Evolutionary conservation across 2,329 filamentous ascomycete genomes (phyloP).

Genomic region (Penicillium paneum): DNA sequence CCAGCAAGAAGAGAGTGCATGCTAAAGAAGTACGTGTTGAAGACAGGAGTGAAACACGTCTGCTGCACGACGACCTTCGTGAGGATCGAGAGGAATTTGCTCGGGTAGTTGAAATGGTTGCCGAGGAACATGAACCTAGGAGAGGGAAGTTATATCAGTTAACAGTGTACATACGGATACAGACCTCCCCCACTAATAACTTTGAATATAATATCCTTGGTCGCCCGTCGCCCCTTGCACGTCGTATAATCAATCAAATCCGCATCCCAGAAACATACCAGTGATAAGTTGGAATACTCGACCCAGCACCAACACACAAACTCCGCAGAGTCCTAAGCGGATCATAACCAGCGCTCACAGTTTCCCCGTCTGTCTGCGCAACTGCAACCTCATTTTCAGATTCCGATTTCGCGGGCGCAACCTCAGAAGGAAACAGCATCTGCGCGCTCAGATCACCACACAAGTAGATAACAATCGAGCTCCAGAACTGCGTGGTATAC

Average conservation of each 20-base stretch:
- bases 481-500: constrained; percentile 74
- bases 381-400: constrained; percentile 39
- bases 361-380: constrained; percentile 21
- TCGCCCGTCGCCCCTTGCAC: background rate
- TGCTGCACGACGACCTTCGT: constrained; percentile 82
- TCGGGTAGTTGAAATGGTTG: constrained; percentile 77
- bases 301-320: constrained; percentile 68
- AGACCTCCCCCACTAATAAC: background rate
- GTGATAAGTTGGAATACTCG: constrained; percentile 73
- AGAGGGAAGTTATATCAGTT: background rate
- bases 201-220: background rate
- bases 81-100: constrained; percentile 65
- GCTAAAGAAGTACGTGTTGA: constrained; percentile 80
- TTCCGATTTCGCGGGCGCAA: constrained; percentile 26
- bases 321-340: constrained; percentile 66
- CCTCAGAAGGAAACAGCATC: constrained; percentile 52
- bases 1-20: constrained; percentile 73
- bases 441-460: constrained; percentile 76
- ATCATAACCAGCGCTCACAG: constrained; percentile 53
- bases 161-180: background rate
- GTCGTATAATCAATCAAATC: background rate
- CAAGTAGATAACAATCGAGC: constrained; percentile 73
- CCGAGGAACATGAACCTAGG: constrained; percentile 75
- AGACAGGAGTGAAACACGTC: constrained; percentile 72
- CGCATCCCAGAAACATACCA: constrained; percentile 57